Base-by-base conservation (phyloP, 495 filamentous ascomycete species). In the Penicillium coprophilum region DNA sequence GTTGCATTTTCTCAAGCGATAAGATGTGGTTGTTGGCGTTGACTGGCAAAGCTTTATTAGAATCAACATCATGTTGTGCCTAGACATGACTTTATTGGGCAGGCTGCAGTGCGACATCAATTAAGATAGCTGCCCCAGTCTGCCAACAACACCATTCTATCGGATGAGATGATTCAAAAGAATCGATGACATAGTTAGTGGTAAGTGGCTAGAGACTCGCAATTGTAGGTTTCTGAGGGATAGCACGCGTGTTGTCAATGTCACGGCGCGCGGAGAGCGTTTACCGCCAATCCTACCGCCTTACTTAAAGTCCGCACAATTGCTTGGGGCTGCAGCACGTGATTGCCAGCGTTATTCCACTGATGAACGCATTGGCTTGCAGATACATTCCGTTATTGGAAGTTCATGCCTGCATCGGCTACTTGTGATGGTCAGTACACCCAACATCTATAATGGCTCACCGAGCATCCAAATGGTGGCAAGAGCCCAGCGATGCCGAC, bases 341-440 rank as follows among this genome's bases (percentile, higher is more conserved):
- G 62, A 65, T 56, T 36, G 47, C 41, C 36, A 27, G 58, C 56
- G 55, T 59, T 55, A 62, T 67, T 58, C 57, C 57, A 65, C 62
- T 52, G 59, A 65, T 68, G 65, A 68, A 44, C 65, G 60, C 59
- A 65, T 67, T 50, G 45, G 55, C 55, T 46, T 62, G 58, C 59
- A 63, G 60, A 41, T 53, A 53, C 59, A 65, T 57, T 48, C 46
- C 46, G 39, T 55, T 60, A 58, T 60, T 58, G 62, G 54, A 60
- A 62, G 64, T 51, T 50, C 39, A 55, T 57, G 48, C 48, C 56
- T 52, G 40, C 38, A 11, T 34, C 9, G 38, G 23, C 41, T 30
- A 13, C 17, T 47, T 49, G 41, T 47, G 30, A 64, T 34, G 53
- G 61, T 64, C 54, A 51, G 61, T 51, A 30, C 17, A n/a, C 4